Evolutionary conservation across 495 filamentous ascomycete species (phyloP), one percentile per base, ranked within the genome.

Genomic region (Amniculicola lignicola): DNA sequence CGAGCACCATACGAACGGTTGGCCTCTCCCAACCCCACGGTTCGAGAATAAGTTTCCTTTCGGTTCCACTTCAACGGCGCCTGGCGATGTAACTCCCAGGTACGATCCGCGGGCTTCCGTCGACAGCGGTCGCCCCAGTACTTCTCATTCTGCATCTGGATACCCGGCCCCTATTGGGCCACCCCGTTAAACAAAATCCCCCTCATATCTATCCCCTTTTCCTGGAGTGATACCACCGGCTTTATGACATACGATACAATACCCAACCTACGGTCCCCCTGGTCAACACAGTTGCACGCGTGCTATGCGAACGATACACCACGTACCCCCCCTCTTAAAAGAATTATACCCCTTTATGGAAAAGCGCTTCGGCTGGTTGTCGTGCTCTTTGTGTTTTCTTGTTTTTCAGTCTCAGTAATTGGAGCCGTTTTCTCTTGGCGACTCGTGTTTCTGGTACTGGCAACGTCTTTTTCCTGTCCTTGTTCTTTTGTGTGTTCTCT

Each of bases 71-170:
- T 50, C 55, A 42, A 33, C 57, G 41, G 49, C 52, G 36, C 46
- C 64, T 50, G 64, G 64, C 35, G 64, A 67, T 44, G 36, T 59
- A 21, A 67, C 64, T 35, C 64, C 64, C 43, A 61, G 59, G 46
- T 67, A 61, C 41, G 64, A 67, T 45, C 82, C 83, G 63, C 84
- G 89, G 69, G 81, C 82, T 63, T 92, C 88, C 70, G 86, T 84
- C 71, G 89, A 94, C 71, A 90, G 87, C 79, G 89, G 89, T 77
- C 88, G 89, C 62, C 89, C 89, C 68, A 88, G 86, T 66, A 94
- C 89, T 75, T 91, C 88, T 77, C 88, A 93, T 87, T 94, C 89
- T 63, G 57, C 63, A 67, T 72, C 70, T 65, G 70, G 70, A 72
- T 72, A 72, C 70, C 70, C 70, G 65, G 70, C 66, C 67, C 68